Conservation (phyloP, 148 eudicot genomes). For the Linanthus parryae region DNA sequence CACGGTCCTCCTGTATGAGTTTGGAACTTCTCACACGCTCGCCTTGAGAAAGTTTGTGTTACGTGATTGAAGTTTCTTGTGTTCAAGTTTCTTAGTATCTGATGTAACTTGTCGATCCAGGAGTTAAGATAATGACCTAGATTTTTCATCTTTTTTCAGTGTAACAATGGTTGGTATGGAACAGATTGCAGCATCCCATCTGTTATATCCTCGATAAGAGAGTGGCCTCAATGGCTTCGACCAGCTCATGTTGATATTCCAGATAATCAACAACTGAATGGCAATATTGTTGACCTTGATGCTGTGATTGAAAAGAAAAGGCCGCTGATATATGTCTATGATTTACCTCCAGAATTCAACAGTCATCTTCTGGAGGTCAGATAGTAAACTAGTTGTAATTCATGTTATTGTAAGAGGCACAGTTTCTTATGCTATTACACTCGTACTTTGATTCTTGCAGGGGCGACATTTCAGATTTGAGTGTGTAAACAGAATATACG, state of each 20-base stretch:
- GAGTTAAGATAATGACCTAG: background rate
- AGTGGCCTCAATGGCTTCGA: conserved; percentile 88
- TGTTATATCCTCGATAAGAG: conserved; percentile 50
- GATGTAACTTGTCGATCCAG: background rate
- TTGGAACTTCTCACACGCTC: too few relatives aligned
- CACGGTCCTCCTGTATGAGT: too few relatives aligned
- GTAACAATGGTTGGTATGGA: conserved; percentile 90
- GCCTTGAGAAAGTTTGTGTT: background rate
- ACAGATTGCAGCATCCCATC: conserved; percentile 93
- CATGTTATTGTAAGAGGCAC: conserved; percentile 1
- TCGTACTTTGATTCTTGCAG: conserved; percentile 46
- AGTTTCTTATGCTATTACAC: too few relatives aligned
- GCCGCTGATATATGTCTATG: conserved; percentile 90
- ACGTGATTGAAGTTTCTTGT: too few relatives aligned
- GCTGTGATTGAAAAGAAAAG: conserved; percentile 78
- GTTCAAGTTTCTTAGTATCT: too few relatives aligned
- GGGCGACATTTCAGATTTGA: conserved; percentile 89
- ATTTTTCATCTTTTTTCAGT: conserved; percentile 30
- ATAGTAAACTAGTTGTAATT: conserved; percentile 7
- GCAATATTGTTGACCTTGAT: conserved; percentile 36
- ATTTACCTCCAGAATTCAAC: conserved; percentile 79
- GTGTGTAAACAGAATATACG: conserved; percentile 91
- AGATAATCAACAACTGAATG: conserved; percentile 18
- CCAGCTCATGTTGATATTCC: conserved; percentile 44
- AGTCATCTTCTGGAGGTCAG: conserved; percentile 93